Percentiles rank a stretch among this genome's conserved stretches.
Evolutionary conservation across 2,329 filamentous ascomycete species (phyloP).

Genomic region (Ophiocordyceps camponoti-rufipedis): DNA sequence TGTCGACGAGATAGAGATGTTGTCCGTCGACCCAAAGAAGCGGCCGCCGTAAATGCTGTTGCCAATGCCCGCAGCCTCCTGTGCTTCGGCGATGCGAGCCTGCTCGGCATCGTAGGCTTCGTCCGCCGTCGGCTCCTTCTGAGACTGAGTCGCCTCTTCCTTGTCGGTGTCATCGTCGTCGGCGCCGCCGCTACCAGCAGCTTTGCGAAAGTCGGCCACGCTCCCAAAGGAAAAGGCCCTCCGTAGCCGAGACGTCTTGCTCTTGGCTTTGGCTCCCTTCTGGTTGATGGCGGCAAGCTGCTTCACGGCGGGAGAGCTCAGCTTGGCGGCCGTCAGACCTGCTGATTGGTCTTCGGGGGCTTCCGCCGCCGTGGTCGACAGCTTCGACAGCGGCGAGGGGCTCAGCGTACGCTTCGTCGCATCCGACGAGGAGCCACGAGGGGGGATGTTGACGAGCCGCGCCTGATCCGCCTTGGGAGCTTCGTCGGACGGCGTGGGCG

Average conservation of each 20-base stretch:
- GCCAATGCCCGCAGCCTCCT: conserved; percentile 82
- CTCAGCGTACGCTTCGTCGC: conserved; percentile 44
- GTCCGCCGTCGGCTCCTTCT: conserved; percentile 41
- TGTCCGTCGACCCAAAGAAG: conserved; percentile 86
- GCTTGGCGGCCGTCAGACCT: conserved; percentile 16
- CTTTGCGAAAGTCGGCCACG: conserved; percentile 71
- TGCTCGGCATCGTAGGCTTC: conserved; percentile 75
- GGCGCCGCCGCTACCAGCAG: conserved; percentile 45
- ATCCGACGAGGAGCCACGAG: conserved; percentile 46
- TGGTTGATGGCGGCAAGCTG: conserved; percentile 78
- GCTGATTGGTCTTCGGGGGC: conserved; percentile 22
- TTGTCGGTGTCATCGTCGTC: conserved; percentile 24
- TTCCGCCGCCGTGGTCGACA: conserved; percentile 42
- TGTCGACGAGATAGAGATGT: conserved; percentile 78
- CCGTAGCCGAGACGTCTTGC: conserved; percentile 71
- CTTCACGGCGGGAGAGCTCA: conserved; percentile 56
- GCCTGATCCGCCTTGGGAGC: conserved; percentile 32
- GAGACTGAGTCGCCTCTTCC: conserved; percentile 32
- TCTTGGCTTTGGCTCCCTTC: conserved; percentile 59
- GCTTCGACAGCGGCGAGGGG: conserved; percentile 59
- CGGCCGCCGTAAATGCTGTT: conserved; percentile 84
- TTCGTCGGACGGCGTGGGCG: conserved; percentile 24
- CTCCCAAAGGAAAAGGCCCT: conserved; percentile 95
- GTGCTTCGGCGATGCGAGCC: conserved; percentile 74
- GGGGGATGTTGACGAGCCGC: conserved; percentile 38